phyloP scores from a whole-genome alignment of 352 stramenopile species.

The Stephanocyclus meneghinianus region DNA sequence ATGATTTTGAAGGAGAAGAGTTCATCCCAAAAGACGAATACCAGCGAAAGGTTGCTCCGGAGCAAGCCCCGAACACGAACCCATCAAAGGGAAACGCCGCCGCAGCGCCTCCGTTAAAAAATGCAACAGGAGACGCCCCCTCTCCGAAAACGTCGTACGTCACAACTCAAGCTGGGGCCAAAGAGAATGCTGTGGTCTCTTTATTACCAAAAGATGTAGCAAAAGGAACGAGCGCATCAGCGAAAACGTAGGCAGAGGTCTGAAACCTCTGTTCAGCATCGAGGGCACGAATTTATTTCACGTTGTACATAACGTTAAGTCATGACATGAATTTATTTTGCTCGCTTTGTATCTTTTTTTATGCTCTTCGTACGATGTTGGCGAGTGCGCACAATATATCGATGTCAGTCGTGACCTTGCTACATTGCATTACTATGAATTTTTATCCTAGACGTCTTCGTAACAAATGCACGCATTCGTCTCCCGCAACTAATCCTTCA shows the following conservation, averaged over 20 bases:
- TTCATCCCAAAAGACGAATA: conserved; percentile 9
- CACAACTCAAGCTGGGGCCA: not conserved
- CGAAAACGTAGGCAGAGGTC: not conserved
- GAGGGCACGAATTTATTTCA: too few relatives aligned
- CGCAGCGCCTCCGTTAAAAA: not conserved
- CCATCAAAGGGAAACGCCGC: not conserved
- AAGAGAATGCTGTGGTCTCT: not conserved
- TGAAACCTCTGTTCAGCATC: too few relatives aligned
- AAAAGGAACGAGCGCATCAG: not conserved
- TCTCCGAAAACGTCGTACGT: not conserved
- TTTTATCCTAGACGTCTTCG: not conserved
- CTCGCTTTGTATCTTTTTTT: too few relatives aligned
- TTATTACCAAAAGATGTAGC: not conserved
- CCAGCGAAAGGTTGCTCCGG: not conserved
- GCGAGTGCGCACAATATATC: too few relatives aligned
- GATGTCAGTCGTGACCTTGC: too few relatives aligned
- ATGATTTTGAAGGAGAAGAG: conserved; percentile 28
- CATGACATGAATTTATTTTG: too few relatives aligned
- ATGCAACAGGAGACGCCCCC: not conserved
- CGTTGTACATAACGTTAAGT: too few relatives aligned
- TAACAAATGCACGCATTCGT: conserved; percentile 5
- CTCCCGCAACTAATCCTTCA: not conserved
- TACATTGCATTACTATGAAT: too few relatives aligned
- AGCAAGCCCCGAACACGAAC: not conserved
- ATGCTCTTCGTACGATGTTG: too few relatives aligned